Base-by-base conservation (phyloP, 2,329 filamentous ascomycete genomes). In the Aspergillus fischeri region DNA sequence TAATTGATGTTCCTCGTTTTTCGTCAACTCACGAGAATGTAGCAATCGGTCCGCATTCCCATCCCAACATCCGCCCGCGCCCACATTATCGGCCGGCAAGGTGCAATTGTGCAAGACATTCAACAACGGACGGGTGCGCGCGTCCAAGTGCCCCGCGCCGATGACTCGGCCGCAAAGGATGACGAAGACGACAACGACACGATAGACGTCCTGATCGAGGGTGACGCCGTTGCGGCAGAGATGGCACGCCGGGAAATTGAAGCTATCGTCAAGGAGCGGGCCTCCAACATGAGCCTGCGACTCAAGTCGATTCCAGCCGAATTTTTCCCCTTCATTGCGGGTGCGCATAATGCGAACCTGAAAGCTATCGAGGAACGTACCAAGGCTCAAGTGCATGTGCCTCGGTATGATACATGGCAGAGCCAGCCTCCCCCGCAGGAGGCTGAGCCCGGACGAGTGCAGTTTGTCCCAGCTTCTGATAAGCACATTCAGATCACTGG, bases 261-360 rank as follows among this genome's bases (percentile, higher is more conserved):
- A 68, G 88, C 88, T 67, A 97, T 97, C 71, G 91, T 91, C 55
- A 89, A 88, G 66, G 92, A 97, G 75, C 87, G 91, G 60, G 87
- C 90, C 53, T 88, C 91, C 55, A 93, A 88, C 65, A 84, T 92
- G 69, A 94, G 85, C 76, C 83, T 91, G 56, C 91, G 90, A 66
- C 77, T 99, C 63, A 91, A 88, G 74, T 86, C 87, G 51, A 88
- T 99, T 58, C 92, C 94, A 7, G 85, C 91, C 27, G 92, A 96
- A 72, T 95, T 94, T 75, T 99, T 94, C 76, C 93, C 93, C 53
- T 99, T 99, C 80, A 88, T 99, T 73, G 88, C 91, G 25, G 92
- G 92, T 51, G 85, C 88, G 9, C 84, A 89, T 71, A 90, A 92
- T 70, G 79, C 83, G 49, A 79, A 85, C 52, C 77, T 91, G 55